Evolutionary conservation across 495 filamentous ascomycete genomes (phyloP), one percentile per base, ranked within the genome.

Genomic region (Hyaloscypha variabilis): DNA sequence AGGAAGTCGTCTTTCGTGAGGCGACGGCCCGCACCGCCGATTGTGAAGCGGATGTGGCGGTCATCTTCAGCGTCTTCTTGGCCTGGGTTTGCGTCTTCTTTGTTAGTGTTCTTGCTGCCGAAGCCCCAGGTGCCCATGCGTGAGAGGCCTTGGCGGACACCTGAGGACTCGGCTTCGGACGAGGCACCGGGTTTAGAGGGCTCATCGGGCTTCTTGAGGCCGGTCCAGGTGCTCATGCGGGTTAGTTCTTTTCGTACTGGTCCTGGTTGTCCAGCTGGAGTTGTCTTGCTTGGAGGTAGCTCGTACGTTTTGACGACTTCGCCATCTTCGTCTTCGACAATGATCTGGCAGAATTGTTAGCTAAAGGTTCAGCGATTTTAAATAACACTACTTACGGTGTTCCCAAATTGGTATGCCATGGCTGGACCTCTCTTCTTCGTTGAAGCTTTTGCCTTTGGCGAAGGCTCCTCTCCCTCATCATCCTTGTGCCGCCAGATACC

Each of bases 221-320:
- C 67, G 23, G 62, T 39, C 70, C 67, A 69, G 13, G 64, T 62
- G 19, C 58, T 42, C 67, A 72, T 67, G 21, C 46, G 55, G 11
- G 21, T 60, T 1, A 72, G 25, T 28, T 60, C 54, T 42, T 69
- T 60, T 17, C 53, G 49, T 24, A 66, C 54, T 19, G 52, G 21
- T 24, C 62, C 42, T 28, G 53, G 34, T 49, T 68, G 62, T 29
- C 49, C 57, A 2, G 25, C 1, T 51, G 61, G 30, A 8, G 59
- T 67, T 60, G 25, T 69, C 58, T 68, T 65, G 11, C 36, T 50
- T 34, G 77, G 67, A n/a, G 93, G 90, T 30, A 97, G 88, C 60
- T 96, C 92, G 74, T 97, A 98, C 65, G 95, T 96, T 81, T 96
- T 96, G 74, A 99, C 86, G 14, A 99, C 96, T 72, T 99, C 96